Evolutionary conservation across 2,329 filamentous ascomycete genomes (phyloP).

Genomic region (Trichophyton simii): DNA sequence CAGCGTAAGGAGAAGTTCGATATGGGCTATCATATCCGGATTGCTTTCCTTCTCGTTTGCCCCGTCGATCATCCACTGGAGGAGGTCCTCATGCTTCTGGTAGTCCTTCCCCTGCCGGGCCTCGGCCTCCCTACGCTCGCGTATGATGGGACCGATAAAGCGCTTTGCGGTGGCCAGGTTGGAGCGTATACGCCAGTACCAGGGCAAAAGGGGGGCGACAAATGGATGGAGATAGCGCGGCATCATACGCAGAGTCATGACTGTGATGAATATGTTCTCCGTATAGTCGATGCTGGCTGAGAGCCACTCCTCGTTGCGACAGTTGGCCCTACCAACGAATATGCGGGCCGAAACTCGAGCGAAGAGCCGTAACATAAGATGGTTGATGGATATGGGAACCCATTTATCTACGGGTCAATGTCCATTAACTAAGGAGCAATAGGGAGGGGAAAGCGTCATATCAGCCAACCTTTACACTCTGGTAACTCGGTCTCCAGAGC

Average conservation of each 20-base stretch:
- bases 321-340: slow-evolving; percentile 28
- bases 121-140: too few species aligned
- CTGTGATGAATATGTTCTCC: slow-evolving; percentile 23
- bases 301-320: slow-evolving; percentile 30
- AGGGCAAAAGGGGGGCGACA: slow-evolving; percentile 20
- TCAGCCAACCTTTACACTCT: too few species aligned
- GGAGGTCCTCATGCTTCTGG: not conserved
- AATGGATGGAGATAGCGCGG: not conserved
- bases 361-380: slow-evolving; percentile 18
- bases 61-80: slow-evolving; percentile 3
- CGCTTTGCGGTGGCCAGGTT: slow-evolving; percentile 21
- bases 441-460: too few species aligned
- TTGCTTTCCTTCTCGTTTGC: not conserved
- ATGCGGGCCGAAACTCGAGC: slow-evolving; percentile 30
- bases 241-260: slow-evolving; percentile 13
- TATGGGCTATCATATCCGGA: slow-evolving; percentile 11
- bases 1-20: slow-evolving; percentile 8
- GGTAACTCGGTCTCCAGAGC: not conserved
- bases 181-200: slow-evolving; percentile 22
- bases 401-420: too few species aligned
- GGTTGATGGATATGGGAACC: not conserved
- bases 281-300: slow-evolving; percentile 24
- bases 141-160: slow-evolving; percentile 25
- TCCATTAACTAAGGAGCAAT: too few species aligned
- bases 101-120: too few species aligned